phyloP scores from a whole-genome alignment of 495 filamentous ascomycete species.

The Xylaria scruposa region DNA sequence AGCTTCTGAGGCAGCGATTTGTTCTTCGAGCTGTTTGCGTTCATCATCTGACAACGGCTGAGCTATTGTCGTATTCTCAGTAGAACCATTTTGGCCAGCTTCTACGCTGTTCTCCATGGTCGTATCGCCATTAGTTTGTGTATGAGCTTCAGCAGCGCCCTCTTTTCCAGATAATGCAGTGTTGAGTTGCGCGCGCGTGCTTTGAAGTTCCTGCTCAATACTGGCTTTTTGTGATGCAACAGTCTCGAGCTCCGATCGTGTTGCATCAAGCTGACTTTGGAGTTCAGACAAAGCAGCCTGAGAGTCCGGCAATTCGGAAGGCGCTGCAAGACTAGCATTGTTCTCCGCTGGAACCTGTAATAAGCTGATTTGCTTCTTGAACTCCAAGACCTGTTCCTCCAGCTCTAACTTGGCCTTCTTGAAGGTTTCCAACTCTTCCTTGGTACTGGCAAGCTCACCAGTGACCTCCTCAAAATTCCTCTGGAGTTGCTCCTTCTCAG shows the following conservation, averaged over 20 bases:
- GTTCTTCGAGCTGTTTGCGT: constrained; percentile 59
- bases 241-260: constrained; percentile 49
- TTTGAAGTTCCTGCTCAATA: constrained; percentile 55
- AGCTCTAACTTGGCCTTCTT: constrained; percentile 44
- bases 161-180: constrained; percentile 51
- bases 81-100: constrained; percentile 36
- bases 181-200: constrained; percentile 50
- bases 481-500: constrained; percentile 48
- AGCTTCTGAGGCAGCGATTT: constrained; percentile 51
- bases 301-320: constrained; percentile 25
- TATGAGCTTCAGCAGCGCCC: constrained; percentile 55
- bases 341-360: constrained; percentile 43
- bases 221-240: constrained; percentile 48
- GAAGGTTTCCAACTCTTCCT: constrained; percentile 46
- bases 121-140: constrained; percentile 43
- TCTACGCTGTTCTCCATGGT: constrained; percentile 45
- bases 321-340: constrained; percentile 24
- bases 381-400: constrained; percentile 48
- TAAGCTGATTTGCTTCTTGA: constrained; percentile 44
- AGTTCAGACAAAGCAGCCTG: constrained; percentile 32
- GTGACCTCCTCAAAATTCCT: constrained; percentile 42
- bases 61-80: constrained; percentile 20
- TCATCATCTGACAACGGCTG: constrained; percentile 54
- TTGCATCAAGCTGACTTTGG: constrained; percentile 40
- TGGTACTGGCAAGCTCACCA: constrained; percentile 40